Conservation (phyloP, 208 protist genomes). For the Leishmania turanica region DNA sequence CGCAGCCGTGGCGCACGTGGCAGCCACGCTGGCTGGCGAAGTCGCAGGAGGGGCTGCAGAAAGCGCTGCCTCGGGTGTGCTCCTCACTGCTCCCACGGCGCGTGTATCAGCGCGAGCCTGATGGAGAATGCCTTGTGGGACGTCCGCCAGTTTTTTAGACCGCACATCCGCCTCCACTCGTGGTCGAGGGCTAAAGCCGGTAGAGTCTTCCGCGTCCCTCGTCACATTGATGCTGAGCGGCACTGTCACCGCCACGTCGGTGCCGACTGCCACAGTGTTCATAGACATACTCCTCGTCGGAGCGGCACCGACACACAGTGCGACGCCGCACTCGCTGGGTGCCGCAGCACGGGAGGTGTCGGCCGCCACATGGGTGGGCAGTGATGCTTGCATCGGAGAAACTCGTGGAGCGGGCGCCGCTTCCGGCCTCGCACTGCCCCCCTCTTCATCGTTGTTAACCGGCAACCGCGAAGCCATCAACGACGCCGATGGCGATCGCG, state of each 20-base stretch:
- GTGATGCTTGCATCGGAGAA: not conserved
- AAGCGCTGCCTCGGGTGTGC: not conserved
- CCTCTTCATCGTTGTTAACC: not conserved
- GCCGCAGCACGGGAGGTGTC: not conserved
- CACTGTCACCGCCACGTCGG: not conserved
- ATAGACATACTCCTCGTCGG: not conserved
- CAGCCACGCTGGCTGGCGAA: constrained; percentile 4
- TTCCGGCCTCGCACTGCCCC: not conserved
- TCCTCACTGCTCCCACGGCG: not conserved
- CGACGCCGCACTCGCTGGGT: not conserved
- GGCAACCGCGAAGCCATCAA: not conserved
- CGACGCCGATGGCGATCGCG: not conserved
- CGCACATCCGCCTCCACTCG: not conserved
- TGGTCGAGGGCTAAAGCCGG: not conserved
- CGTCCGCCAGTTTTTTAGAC: not conserved
- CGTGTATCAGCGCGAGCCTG: not conserved
- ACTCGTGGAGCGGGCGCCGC: not conserved
- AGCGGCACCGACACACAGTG: not conserved
- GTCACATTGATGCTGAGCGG: constrained; percentile 37
- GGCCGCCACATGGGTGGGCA: not conserved
- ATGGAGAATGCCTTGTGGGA: not conserved
- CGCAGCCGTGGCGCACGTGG: constrained; percentile 7
- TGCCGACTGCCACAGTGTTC: not conserved
- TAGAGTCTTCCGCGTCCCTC: constrained; percentile 1
- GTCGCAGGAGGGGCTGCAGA: not conserved